These are phyloP conservation scores for Drechmeria coniospora DNA, from an alignment of 2,329 filamentous ascomycete genomes.

Conservation along the genomic window DNA sequence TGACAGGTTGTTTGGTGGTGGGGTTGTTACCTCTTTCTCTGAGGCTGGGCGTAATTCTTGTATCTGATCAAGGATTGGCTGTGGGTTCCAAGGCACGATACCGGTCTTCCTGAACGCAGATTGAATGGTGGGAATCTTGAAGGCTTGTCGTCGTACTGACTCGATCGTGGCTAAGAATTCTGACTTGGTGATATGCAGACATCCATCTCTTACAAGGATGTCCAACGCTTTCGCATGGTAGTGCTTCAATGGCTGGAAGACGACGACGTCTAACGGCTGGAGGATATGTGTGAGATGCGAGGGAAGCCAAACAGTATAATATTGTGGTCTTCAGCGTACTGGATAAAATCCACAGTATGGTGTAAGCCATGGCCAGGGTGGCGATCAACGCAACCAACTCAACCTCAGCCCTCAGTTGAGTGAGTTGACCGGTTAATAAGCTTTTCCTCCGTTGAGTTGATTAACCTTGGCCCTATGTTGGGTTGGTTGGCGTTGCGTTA, in stretches of 20 bases:
- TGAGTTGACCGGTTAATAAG: conserved; percentile 1
- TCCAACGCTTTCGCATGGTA: conserved; percentile 4
- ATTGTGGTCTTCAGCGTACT: no score
- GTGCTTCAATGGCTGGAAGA: conserved; percentile 3
- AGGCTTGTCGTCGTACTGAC: conserved; percentile 1
- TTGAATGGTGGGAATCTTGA: conserved; percentile 1
- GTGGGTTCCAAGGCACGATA: no score
- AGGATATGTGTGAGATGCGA: conserved; percentile 2
- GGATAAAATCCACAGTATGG: no score
- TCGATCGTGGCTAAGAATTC: conserved; percentile 2
- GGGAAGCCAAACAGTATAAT: neutral
- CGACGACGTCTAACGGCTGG: conserved; percentile 3
- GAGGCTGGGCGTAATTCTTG: no score
- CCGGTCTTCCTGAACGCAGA: conserved; percentile 2
- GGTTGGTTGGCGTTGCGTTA: neutral
- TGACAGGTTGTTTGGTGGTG: no score
- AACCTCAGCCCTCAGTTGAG: conserved; percentile 1
- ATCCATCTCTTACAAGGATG: neutral
- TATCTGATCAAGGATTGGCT: no score
- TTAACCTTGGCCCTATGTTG: neutral
- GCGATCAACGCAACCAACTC: conserved; percentile 1
- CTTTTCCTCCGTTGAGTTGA: neutral
- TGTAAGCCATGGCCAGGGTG: neutral
- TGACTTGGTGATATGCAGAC: conserved; percentile 1
- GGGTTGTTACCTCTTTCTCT: no score